A percentile compares a stretch with the other conserved stretches of the same genome.
These are phyloP conservation scores for Cladosporium velox DNA, from an alignment of 2,329 filamentous ascomycete genomes.

Conservation along the genomic window DNA sequence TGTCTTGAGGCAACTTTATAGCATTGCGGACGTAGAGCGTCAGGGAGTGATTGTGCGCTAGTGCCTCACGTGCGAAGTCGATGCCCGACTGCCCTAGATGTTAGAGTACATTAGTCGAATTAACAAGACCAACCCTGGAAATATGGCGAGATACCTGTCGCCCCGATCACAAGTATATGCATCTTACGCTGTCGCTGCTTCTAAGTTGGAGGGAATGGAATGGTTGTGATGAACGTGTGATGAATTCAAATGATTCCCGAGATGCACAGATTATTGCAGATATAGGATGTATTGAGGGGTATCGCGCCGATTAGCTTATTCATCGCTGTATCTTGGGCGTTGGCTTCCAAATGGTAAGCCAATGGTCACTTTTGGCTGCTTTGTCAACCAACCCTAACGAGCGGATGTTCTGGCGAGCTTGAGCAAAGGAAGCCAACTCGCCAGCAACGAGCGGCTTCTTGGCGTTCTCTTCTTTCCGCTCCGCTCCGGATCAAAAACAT, in stretches of 20 bases:
- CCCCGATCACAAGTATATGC: neutral
- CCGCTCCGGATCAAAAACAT: neutral
- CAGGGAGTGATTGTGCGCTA: neutral
- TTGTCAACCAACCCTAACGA: neutral
- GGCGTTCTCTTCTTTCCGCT: neutral
- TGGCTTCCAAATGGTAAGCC: neutral
- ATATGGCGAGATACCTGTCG: neutral
- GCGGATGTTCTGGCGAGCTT: neutral
- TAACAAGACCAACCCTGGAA: neutral
- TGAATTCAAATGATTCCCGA: neutral
- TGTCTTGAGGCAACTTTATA: neutral
- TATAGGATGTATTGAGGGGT: neutral
- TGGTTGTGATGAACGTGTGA: neutral
- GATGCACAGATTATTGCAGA: neutral
- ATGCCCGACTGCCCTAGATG: neutral
- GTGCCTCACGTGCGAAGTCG: neutral
- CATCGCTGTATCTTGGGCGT: neutral
- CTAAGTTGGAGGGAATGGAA: neutral
- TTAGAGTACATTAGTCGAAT: neutral
- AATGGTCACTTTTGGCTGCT: neutral
- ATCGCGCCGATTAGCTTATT: neutral
- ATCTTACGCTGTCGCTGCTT: neutral
- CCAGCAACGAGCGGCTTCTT: neutral
- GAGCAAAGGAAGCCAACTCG: neutral
- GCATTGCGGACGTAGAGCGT: neutral